Percentiles rank a stretch among this genome's conserved stretches.
Conservation (phyloP, 1,284 basidiomycete genomes). For the Exobasidium cylindrosporum region DNA sequence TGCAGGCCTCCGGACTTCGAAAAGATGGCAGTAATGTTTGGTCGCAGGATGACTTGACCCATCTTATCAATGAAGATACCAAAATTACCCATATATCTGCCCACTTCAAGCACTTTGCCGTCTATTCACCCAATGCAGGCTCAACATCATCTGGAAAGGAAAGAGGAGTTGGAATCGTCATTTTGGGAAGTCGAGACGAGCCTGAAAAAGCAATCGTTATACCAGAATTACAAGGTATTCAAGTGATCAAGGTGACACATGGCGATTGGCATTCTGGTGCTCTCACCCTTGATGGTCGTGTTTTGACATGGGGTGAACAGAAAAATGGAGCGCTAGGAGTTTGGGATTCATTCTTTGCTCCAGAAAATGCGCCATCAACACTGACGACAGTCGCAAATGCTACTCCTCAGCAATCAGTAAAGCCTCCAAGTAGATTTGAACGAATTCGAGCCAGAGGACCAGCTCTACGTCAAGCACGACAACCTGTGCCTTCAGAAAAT, state of each 20-base stretch:
- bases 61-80: constrained; percentile 5
- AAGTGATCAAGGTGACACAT: constrained; percentile 13
- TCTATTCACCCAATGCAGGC: constrained; percentile 9
- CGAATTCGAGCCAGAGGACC: neutral
- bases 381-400: neutral
- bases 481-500: neutral
- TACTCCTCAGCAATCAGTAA: neutral
- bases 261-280: constrained; percentile 13
- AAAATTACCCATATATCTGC: constrained; percentile 15
- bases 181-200: constrained; percentile 4
- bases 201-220: neutral
- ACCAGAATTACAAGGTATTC: constrained; percentile 14
- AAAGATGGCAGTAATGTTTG: constrained; percentile 4
- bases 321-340: constrained; percentile 10
- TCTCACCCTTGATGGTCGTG: constrained; percentile 3
- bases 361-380: neutral
- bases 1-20: neutral
- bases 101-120: constrained; percentile 10
- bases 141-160: neutral
- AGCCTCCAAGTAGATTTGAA: neutral
- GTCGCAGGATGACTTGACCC: neutral
- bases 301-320: constrained; percentile 8
- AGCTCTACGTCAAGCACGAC: neutral
- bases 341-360: constrained; percentile 3
- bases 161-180: constrained; percentile 8